phyloP scores from a whole-genome alignment of 176 grass and related monocot genomes.

The Musa schizocarpa region DNA sequence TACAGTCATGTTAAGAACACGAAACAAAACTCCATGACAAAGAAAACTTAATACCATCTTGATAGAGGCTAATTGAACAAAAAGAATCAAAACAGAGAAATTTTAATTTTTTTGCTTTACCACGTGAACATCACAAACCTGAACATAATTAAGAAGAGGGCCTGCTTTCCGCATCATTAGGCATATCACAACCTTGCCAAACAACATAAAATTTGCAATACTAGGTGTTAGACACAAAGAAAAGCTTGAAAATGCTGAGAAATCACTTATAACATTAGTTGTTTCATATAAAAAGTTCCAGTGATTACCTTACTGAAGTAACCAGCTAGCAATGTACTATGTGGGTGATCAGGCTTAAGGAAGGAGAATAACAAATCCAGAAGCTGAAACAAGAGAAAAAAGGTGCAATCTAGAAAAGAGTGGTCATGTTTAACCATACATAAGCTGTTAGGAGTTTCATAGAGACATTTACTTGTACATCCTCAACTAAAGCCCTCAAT shows the following conservation, averaged over 20 bases:
- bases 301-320: slow-evolving; percentile 85
- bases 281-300: slow-evolving; percentile 12
- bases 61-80: not conserved
- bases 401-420: slow-evolving; percentile 5
- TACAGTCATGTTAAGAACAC: too few relatives aligned
- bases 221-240: slow-evolving; percentile 16
- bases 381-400: slow-evolving; percentile 38
- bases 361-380: slow-evolving; percentile 93
- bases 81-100: not conserved
- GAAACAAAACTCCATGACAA: too few relatives aligned
- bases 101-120: not conserved
- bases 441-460: not conserved
- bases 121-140: slow-evolving; percentile 30
- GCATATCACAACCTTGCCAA: slow-evolving; percentile 78
- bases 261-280: too few relatives aligned
- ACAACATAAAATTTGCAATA: slow-evolving; percentile 16
- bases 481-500: slow-evolving; percentile 89
- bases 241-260: not conserved
- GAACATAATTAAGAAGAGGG: slow-evolving; percentile 69
- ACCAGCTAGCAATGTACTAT: slow-evolving; percentile 66
- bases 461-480: slow-evolving; percentile 56
- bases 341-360: slow-evolving; percentile 59
- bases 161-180: slow-evolving; percentile 80
- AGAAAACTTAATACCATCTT: not conserved
- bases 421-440: slow-evolving; percentile 8